Evolutionary conservation across 805 yeast genomes (phyloP).

Genomic region (Candida nemodendra): DNA sequence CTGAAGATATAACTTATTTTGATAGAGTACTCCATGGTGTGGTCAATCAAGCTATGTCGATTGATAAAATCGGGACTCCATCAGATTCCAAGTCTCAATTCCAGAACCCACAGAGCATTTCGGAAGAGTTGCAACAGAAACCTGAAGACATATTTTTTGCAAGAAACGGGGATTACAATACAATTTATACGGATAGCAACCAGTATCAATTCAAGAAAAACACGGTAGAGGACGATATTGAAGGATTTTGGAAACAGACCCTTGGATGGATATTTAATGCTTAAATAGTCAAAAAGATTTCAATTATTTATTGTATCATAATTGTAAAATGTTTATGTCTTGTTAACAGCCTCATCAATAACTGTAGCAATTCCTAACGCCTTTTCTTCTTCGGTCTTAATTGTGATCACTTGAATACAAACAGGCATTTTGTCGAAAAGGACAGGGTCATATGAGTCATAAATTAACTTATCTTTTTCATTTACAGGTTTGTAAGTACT

Average conservation of each 20-base stretch:
- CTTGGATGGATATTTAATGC: constrained; percentile 9
- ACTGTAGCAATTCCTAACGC: constrained; percentile 24
- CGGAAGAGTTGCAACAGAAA: background rate
- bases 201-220: background rate
- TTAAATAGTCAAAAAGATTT: constrained; percentile 40
- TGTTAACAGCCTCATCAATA: constrained; percentile 3
- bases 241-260: constrained; percentile 10
- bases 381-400: constrained; percentile 61
- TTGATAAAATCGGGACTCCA: too few species aligned
- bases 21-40: constrained; percentile 12
- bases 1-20: constrained; percentile 9
- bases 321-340: too few species aligned
- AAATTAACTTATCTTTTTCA: constrained; percentile 44
- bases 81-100: background rate
- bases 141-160: background rate
- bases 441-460: constrained; percentile 43
- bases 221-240: constrained; percentile 3
- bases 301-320: constrained; percentile 34
- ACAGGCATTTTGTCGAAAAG: constrained; percentile 60
- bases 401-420: constrained; percentile 64
- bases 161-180: background rate
- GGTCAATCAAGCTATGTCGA: too few species aligned
- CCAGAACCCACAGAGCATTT: background rate
- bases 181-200: background rate
- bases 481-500: constrained; percentile 32